Evolutionary conservation across 2,329 filamentous ascomycete genomes (phyloP).

Genomic region (Ophiosphaerella herpotricha): DNA sequence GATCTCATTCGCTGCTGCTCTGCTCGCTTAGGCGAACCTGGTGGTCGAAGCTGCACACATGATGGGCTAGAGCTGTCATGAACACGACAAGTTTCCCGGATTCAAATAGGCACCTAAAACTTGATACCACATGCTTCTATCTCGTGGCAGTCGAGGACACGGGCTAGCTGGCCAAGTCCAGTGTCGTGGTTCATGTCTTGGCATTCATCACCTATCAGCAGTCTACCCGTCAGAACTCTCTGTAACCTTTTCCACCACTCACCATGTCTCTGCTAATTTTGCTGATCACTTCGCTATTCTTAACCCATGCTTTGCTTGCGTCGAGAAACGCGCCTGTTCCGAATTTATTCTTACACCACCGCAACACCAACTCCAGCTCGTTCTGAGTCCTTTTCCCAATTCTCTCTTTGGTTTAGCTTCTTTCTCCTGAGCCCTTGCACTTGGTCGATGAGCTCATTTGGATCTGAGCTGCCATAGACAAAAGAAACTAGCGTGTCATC

Average conservation of each 20-base stretch:
- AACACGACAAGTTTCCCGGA: slow-evolving; percentile 6
- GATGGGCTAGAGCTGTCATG: slow-evolving; percentile 33
- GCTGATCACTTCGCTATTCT: slow-evolving; percentile 46
- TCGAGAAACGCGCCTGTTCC: slow-evolving; percentile 49
- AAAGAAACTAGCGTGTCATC: slow-evolving; percentile 14
- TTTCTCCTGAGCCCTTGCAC: slow-evolving; percentile 47
- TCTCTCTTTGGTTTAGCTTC: slow-evolving; percentile 6
- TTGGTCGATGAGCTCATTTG: slow-evolving; percentile 37
- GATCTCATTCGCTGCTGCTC: slow-evolving; percentile 35
- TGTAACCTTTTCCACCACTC: slow-evolving; percentile 50
- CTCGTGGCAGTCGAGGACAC: slow-evolving; percentile 1
- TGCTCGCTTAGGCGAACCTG: slow-evolving; percentile 36
- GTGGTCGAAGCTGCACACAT: slow-evolving; percentile 31
- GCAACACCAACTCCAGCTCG: slow-evolving; percentile 50
- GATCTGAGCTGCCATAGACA: slow-evolving; percentile 25
- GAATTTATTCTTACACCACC: slow-evolving; percentile 54
- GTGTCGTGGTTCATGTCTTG: not conserved
- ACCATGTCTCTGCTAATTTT: slow-evolving; percentile 52
- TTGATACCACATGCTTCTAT: slow-evolving; percentile 3
- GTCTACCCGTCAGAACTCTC: slow-evolving; percentile 47
- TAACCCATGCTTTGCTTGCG: slow-evolving; percentile 51
- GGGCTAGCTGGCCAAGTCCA: not conserved
- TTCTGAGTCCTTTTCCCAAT: slow-evolving; percentile 39
- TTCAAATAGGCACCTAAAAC: slow-evolving; percentile 2
- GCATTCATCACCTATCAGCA: not conserved